These are phyloP conservation scores for Cocos nucifera DNA, from an alignment of 176 grass and related monocot genomes.

Conservation along the genomic window DNA sequence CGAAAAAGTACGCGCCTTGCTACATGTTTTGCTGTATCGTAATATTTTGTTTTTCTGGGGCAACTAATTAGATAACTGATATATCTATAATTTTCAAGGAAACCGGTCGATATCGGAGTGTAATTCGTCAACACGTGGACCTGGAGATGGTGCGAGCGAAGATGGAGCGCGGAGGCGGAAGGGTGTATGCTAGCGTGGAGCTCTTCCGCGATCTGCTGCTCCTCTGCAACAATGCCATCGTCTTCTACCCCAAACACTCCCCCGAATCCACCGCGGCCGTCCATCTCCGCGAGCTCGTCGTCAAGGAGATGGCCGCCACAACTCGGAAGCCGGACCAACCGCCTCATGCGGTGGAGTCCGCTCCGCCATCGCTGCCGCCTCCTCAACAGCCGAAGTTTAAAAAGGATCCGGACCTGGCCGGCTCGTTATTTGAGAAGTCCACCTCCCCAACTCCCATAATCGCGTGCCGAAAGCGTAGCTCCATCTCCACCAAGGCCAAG, in stretches of 20 bases:
- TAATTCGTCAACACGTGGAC: conserved; percentile 67
- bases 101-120: conserved; percentile 30
- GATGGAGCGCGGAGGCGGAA: conserved; percentile 18
- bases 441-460: conserved; percentile 26
- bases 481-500: conserved; percentile 40
- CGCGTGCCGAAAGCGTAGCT: conserved; percentile 72
- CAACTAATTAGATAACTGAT: too few species aligned
- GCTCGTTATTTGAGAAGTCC: conserved; percentile 46
- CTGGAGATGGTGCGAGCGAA: conserved; percentile 50
- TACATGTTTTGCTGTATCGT: too few species aligned
- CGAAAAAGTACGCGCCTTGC: too few species aligned
- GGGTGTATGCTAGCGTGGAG: conserved; percentile 34
- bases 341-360: neutral
- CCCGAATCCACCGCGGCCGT: conserved; percentile 41
- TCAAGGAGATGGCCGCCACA: conserved; percentile 24
- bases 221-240: conserved; percentile 56
- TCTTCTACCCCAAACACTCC: conserved; percentile 65
- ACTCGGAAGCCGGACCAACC: conserved; percentile 9
- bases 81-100: conserved; percentile 25
- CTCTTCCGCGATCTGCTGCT: conserved; percentile 81
- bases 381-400: conserved; percentile 28
- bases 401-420: conserved; percentile 37
- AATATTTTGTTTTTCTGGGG: too few species aligned
- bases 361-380: conserved; percentile 1
- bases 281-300: conserved; percentile 35